Evolutionary conservation across 768 basidiomycete species (phyloP), one percentile per base, ranked within the genome.

Genomic region (Naganishia randhawae): DNA sequence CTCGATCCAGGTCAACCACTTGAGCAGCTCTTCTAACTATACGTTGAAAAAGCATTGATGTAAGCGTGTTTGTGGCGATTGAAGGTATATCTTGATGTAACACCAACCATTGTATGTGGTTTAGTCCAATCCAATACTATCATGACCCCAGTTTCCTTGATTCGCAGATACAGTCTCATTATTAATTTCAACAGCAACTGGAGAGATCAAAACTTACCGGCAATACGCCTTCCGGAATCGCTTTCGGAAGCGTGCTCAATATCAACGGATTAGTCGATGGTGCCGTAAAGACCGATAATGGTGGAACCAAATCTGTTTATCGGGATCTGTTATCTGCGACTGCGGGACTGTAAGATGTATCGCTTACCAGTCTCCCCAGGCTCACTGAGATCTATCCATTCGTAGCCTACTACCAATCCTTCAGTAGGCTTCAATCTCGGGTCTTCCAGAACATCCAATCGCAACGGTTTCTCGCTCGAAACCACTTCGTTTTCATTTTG

Each of bases 71-170:
- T 17, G 19, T 17, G 41, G 22, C 4, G 3, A 31, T 62, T 25
- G 33, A n/a, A 13, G 17, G 8, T 22, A 29, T 39, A 22, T 50
- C 42, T 29, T 16, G 42, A 17, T 2, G 9, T 5, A 35, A 1
- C 16, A 68, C 75, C 35, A 27, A 96, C 82, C 78, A 98, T 98
- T 0, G 87, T 85, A 87, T 91, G 94, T 0, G 95, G 95, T 71
- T 85, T 85, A 72, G 92, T 95, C 95, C 96, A 99, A 78, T 99
- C 95, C 11, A 99, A 82, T 0, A 88, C 86, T 73, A 98, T 89
- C 74, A 96, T 81, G 51, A 92, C 86, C 14, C 74, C 75, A 9
- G 79, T 78, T 66, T 80, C 77, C 73, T n/a, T 78, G 42, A 32
- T 13, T 9, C 16, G 45, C n/a, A 14, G 17, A 48, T 7, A n/a